phyloP scores from a whole-genome alignment of 208 protist genomes.

The Wallacemonas rigidus region DNA sequence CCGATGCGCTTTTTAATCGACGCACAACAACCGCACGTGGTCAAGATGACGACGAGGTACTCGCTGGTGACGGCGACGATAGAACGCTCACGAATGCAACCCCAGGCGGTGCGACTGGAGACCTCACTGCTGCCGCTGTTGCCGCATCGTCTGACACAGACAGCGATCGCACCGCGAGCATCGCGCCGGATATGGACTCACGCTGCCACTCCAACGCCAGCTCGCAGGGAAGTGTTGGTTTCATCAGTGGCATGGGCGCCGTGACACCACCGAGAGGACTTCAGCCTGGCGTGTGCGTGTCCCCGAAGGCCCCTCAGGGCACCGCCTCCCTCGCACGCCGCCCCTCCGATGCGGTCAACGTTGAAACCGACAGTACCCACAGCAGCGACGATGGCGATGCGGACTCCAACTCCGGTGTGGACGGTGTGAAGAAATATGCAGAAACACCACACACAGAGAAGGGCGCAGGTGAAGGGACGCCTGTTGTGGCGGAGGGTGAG shows the following conservation, averaged over 20 bases:
- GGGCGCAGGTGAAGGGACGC: neutral
- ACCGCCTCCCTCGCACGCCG: neutral
- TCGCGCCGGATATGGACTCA: slow-evolving; percentile 31
- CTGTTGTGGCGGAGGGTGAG: neutral
- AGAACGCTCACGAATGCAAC: too few species aligned
- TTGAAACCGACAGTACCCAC: slow-evolving; percentile 11
- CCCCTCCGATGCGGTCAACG: slow-evolving; percentile 15
- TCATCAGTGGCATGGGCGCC: neutral
- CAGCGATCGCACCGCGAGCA: slow-evolving; percentile 50
- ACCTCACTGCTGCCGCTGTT: too few species aligned
- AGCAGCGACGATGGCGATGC: neutral
- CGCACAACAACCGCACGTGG: neutral
- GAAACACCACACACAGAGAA: neutral
- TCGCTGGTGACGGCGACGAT: neutral
- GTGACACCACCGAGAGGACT: slow-evolving; percentile 10
- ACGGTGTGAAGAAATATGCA: too few species aligned
- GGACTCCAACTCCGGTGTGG: neutral
- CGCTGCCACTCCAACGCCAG: slow-evolving; percentile 30
- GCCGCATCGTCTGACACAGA: slow-evolving; percentile 16
- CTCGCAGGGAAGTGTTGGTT: slow-evolving; percentile 13
- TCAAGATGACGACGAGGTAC: neutral
- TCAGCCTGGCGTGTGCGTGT: neutral
- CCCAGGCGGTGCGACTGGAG: too few species aligned
- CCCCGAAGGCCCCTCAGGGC: neutral
- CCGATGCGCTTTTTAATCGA: neutral